Conservation (phyloP, 352 stramenopile species). For the Thalassiosira allenii region DNA sequence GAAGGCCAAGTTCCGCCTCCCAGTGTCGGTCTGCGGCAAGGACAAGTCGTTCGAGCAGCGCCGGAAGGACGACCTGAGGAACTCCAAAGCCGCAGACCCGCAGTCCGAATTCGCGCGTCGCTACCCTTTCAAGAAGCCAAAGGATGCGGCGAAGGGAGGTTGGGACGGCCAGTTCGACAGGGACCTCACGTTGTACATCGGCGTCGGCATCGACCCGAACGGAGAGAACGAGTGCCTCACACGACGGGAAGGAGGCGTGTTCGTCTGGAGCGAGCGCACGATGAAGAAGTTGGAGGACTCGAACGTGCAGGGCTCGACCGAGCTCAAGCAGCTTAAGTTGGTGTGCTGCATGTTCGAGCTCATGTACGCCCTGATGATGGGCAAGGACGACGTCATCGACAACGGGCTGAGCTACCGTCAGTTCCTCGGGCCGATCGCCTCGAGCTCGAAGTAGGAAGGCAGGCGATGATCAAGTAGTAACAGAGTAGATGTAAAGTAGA, state of each 20-base stretch:
- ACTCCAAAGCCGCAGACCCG: too few relatives aligned
- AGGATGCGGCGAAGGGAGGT: too few relatives aligned
- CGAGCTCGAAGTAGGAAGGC: too few relatives aligned
- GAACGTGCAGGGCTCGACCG: background rate
- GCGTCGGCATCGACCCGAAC: background rate
- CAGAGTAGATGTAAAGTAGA: too few relatives aligned
- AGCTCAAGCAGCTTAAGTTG: slow-evolving; percentile 5
- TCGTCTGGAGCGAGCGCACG: slow-evolving; percentile 12
- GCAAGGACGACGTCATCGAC: background rate
- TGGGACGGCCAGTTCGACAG: too few relatives aligned
- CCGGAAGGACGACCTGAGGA: too few relatives aligned
- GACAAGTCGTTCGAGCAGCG: too few relatives aligned
- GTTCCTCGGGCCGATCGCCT: background rate
- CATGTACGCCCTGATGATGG: background rate
- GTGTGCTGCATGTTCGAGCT: background rate
- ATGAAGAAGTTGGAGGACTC: slow-evolving; percentile 2
- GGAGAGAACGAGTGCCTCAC: background rate
- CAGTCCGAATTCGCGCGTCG: too few relatives aligned
- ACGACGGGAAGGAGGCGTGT: background rate
- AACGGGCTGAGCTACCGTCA: background rate
- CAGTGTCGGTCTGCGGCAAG: background rate
- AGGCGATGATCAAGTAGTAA: too few relatives aligned
- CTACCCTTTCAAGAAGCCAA: too few relatives aligned
- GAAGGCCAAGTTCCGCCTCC: background rate
- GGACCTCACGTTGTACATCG: slow-evolving; percentile 9